These are phyloP conservation scores for Arthrobotrys conoides DNA, from an alignment of 2,329 filamentous ascomycete species.

Conservation along the genomic window DNA sequence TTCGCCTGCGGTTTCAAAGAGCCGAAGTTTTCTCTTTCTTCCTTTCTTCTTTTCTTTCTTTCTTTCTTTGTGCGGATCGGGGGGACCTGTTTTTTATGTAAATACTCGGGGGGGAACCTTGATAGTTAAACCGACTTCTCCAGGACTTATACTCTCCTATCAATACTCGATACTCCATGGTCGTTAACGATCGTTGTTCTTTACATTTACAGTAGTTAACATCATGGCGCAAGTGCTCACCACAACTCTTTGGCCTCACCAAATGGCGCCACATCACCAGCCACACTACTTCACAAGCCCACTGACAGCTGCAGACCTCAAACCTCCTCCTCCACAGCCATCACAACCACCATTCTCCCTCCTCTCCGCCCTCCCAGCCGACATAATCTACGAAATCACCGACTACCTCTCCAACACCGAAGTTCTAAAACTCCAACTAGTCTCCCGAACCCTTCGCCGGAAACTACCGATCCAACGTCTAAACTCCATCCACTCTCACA, in stretches of 20 bases:
- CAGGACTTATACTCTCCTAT: too few species aligned
- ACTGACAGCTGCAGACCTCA: background rate
- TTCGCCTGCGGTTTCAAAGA: conserved; percentile 26
- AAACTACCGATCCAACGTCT: conserved; percentile 32
- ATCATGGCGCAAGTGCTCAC: conserved; percentile 24
- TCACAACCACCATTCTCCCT: too few species aligned
- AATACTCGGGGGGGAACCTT: conserved; percentile 1
- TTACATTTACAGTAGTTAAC: too few species aligned
- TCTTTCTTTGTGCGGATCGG: background rate
- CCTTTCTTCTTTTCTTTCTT: background rate
- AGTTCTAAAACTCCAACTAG: conserved; percentile 44
- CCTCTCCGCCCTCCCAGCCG: conserved; percentile 30
- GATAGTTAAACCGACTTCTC: background rate
- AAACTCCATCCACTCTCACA: conserved; percentile 37
- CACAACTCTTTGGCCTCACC: conserved; percentile 23
- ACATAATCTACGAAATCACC: conserved; percentile 52
- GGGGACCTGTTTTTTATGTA: background rate
- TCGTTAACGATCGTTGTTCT: background rate
- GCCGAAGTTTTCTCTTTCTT: background rate
- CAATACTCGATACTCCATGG: background rate
- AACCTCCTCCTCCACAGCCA: background rate
- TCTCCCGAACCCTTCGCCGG: conserved; percentile 28
- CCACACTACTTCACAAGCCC: conserved; percentile 4
- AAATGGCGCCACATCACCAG: conserved; percentile 25
- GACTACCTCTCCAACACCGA: conserved; percentile 48